Base-by-base conservation (phyloP, 2,329 filamentous ascomycete genomes). In the Pseudogymnoascus sp. region DNA sequence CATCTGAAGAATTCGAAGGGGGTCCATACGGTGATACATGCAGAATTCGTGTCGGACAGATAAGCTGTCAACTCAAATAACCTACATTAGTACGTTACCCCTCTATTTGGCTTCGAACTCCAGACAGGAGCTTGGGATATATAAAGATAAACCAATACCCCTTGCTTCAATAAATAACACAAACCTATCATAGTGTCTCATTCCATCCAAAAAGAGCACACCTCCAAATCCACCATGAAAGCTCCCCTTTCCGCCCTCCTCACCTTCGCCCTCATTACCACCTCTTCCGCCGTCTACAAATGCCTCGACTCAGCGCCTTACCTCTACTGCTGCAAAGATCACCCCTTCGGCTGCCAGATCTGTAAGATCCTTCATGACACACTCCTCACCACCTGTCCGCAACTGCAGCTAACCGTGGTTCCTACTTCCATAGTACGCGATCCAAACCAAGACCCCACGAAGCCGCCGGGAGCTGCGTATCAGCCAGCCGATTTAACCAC, bases 1-100 rank as follows among this genome's bases (percentile, higher is more conserved):
- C 47, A 54, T 54, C 47, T 33, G 47, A 54, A 35, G 47, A 54
- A 54, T 35, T 33, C 9, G 33, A 54, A 54, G 11, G 6, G 28
- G 3, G 5, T 54, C 20, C 33, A 33, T 14, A 33, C n/a, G 16
- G 47, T 54, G 16, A 33, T 14, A 54, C 47, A 35, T 5, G 9
- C 9, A 33, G 47, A 54, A 54, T 33, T 18, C 6, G 12, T 14
- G 47, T 54, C 16, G 28, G 28, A 54, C 47, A 54, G 25, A 54
- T 3, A 54, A 54, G 28, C 28, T 18, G 28, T 54, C 47, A 54
- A 54, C 47, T 54, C 47, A 54, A 54, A 54, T 54, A 54, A 33
- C 28, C 28, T 35, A 33, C 9, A 2, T 33, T 54, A 33, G n/a
- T 35, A 33, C 9, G 3, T 33, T 54, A 20, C 28, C 47, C 47